phyloP scores from a whole-genome alignment of 2,329 filamentous ascomycete genomes.

The Colletotrichum viniferum region DNA sequence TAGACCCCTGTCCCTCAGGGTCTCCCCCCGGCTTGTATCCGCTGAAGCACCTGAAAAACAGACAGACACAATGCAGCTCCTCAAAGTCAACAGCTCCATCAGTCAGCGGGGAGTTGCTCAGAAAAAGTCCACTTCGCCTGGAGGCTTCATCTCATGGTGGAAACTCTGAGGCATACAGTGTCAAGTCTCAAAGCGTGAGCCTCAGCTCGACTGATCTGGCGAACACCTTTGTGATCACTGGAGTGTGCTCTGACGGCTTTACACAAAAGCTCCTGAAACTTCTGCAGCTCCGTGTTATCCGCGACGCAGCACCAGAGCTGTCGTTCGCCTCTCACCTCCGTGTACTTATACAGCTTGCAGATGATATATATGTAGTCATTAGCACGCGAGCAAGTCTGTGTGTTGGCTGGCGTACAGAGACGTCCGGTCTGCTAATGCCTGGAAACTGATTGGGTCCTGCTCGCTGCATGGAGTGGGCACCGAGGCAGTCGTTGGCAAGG shows the following conservation, averaged over 20 bases:
- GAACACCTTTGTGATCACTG: not conserved
- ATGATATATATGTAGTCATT: not conserved
- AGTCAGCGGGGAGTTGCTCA: not conserved
- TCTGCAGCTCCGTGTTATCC: not conserved
- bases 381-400: not conserved
- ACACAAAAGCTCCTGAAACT: not conserved
- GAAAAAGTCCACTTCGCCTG: not conserved
- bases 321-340: not conserved
- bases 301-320: not conserved
- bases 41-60: not conserved
- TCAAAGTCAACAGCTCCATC: not conserved
- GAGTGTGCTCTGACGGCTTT: not conserved
- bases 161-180: not conserved
- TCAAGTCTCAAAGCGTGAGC: not conserved
- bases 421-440: not conserved
- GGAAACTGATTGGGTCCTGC: not conserved
- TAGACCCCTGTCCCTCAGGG: slow-evolving; percentile 3
- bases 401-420: not conserved
- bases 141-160: not conserved
- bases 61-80: not conserved
- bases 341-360: not conserved
- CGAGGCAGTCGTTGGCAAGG: not conserved
- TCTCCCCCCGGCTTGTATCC: slow-evolving; percentile 1
- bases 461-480: not conserved
- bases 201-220: not conserved